phyloP scores from a whole-genome alignment of 2,329 filamentous ascomycete species.

The Nigrograna mackinnonii region DNA sequence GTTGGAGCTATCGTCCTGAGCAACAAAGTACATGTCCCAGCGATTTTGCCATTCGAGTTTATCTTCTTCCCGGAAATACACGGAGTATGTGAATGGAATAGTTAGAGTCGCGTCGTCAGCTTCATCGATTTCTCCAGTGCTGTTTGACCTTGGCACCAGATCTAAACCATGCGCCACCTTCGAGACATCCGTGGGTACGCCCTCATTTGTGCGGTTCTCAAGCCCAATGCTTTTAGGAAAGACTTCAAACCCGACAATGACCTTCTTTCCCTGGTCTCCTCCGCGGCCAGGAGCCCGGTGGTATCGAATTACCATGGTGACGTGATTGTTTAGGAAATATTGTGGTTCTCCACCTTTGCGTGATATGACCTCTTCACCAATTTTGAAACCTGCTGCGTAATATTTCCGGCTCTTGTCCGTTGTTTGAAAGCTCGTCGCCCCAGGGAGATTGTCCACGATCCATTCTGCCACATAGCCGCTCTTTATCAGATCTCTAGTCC shows the following conservation, averaged over 20 bases:
- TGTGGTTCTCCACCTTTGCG: constrained; percentile 62
- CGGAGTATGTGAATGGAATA: constrained; percentile 85
- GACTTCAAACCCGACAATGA: constrained; percentile 87
- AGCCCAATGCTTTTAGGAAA: constrained; percentile 82
- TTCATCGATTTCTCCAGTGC: constrained; percentile 55
- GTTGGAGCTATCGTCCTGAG: constrained; percentile 78
- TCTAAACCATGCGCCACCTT: constrained; percentile 68
- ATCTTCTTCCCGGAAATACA: constrained; percentile 85
- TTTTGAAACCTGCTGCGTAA: constrained; percentile 87
- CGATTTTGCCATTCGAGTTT: constrained; percentile 80
- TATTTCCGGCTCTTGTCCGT: constrained; percentile 84
- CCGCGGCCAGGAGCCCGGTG: constrained; percentile 70
- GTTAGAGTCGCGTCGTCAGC: constrained; percentile 68
- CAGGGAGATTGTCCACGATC: constrained; percentile 91
- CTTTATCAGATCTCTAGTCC: constrained; percentile 72
- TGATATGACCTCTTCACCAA: constrained; percentile 74
- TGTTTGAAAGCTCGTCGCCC: constrained; percentile 85
- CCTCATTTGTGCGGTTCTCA: constrained; percentile 61
- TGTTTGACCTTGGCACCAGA: constrained; percentile 65
- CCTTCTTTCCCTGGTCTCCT: constrained; percentile 72
- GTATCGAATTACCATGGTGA: constrained; percentile 81
- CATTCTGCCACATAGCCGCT: constrained; percentile 87
- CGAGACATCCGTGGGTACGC: constrained; percentile 70
- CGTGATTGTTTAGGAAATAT: constrained; percentile 85
- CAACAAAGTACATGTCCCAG: constrained; percentile 90